phyloP scores from a whole-genome alignment of 2,329 filamentous ascomycete genomes.

The Claviceps monticola region DNA sequence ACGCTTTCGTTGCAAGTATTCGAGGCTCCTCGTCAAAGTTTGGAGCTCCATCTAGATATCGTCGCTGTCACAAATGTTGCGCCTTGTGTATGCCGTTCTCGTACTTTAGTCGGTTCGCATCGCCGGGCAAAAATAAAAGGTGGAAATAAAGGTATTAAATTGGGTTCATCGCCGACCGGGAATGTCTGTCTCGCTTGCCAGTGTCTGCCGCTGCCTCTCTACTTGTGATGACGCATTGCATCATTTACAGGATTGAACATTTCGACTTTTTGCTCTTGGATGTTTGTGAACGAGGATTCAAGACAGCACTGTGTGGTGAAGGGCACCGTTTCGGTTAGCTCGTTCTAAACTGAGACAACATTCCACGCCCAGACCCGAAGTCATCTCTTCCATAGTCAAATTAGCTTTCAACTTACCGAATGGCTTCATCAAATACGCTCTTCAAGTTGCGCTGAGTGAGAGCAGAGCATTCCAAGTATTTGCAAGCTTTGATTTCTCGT shows the following conservation, averaged over 20 bases:
- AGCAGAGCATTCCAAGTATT: constrained; percentile 96
- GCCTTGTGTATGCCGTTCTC: not conserved
- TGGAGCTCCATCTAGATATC: not conserved
- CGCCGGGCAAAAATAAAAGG: not conserved
- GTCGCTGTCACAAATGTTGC: not conserved
- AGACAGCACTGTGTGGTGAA: constrained; percentile 42
- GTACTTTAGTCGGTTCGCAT: constrained; percentile 2
- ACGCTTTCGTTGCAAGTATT: not conserved
- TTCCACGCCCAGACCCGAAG: not conserved
- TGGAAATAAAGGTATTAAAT: constrained; percentile 2
- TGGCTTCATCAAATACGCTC: constrained; percentile 97
- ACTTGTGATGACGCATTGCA: not conserved
- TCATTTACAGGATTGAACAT: constrained; percentile 52
- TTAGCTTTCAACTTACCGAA: constrained; percentile 55
- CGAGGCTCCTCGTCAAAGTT: not conserved
- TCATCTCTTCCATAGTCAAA: not conserved
- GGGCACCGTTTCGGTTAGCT: not conserved
- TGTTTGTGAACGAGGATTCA: constrained; percentile 49
- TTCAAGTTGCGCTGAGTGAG: constrained; percentile 94
- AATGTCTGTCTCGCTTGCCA: not conserved
- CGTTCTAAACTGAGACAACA: not conserved
- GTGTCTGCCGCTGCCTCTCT: not conserved
- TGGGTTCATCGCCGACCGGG: not conserved
- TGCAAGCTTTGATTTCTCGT: constrained; percentile 90
- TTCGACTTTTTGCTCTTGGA: constrained; percentile 50